Evolutionary conservation across 2,329 filamentous ascomycete genomes (phyloP), one percentile per base, ranked within the genome.

Genomic region (Cercospora sp.): DNA sequence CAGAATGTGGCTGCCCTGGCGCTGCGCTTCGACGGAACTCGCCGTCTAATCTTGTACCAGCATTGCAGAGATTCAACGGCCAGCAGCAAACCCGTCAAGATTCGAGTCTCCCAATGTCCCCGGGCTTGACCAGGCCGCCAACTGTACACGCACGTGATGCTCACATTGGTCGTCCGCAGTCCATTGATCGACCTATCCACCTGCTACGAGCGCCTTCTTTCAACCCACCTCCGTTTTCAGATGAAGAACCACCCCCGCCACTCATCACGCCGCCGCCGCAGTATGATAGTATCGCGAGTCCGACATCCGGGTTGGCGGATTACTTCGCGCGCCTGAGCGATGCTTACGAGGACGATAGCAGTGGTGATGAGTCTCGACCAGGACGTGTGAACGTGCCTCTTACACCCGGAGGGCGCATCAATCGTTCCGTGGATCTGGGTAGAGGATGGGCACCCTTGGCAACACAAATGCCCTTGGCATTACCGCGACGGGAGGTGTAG

Each of bases 221-320:
- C 81, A 93, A 93, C 68, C 94, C 94, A 1, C 93, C 94, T 0
- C 88, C 92, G 0, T 97, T 97, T 75, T 90, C 95, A 69, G 92
- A 92, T 5, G 91, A 96, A 63, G 85, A 89, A 5, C 89, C 91
- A 0, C 91, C 92, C 3, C 91, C 91, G 61, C 88, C 90, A 0
- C 79, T 91, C 16, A 84, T 91, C 71, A 96, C 93, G 0, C 93
- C 93, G 1, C 94, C 94, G 7, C 94, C 94, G 0, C 88, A 91
- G 66, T 97, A 97, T 77, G 91, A 94, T 68, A 84, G 86, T 3
- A 91, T 96, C 42, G 88, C 95, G 1, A 91, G 90, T 16, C 92
- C 78, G 79, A 93, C 82, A 80, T 89, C 78, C 12, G 87, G 87
- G 0, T 79, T 97, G 58, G 91, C 93, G 1, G 94, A 97, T 75